These are phyloP conservation scores for Arthrinium phaeospermum DNA, from an alignment of 2,329 filamentous ascomycete genomes.

Conservation along the genomic window DNA sequence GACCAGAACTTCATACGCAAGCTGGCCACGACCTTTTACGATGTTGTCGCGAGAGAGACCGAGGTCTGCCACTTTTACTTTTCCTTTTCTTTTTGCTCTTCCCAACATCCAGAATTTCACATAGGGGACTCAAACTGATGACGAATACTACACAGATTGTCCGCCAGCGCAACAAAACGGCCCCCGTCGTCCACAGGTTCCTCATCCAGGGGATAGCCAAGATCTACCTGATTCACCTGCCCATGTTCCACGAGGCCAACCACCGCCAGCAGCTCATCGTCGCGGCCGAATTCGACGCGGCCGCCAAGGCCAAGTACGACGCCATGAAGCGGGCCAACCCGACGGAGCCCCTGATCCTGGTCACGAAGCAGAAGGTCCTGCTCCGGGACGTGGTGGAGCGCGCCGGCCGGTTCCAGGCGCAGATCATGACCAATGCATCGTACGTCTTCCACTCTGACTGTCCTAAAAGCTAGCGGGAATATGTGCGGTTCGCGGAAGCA, in stretches of 20 bases:
- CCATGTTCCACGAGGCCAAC: conserved; percentile 47
- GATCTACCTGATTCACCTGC: conserved; percentile 42
- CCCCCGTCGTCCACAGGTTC: conserved; percentile 43
- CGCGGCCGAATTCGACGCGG: conserved; percentile 32
- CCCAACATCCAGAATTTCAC: not conserved
- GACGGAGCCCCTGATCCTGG: conserved; percentile 35
- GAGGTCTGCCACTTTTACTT: conserved; percentile 23
- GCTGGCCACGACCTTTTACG: conserved; percentile 41
- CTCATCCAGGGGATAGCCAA: conserved; percentile 42
- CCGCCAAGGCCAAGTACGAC: conserved; percentile 30
- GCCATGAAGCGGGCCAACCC: conserved; percentile 34
- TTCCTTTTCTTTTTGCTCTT: not conserved
- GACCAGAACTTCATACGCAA: conserved; percentile 45
- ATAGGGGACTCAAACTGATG: not conserved
- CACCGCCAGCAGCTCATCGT: conserved; percentile 47
- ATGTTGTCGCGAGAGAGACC: conserved; percentile 38
- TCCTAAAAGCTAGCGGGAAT: no score
- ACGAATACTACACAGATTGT: conserved; percentile 30
- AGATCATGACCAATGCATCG: conserved; percentile 38
- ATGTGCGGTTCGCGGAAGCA: not conserved
- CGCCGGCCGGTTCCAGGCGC: conserved; percentile 33
- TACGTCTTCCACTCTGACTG: conserved; percentile 24
- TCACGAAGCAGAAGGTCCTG: conserved; percentile 33
- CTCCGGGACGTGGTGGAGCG: conserved; percentile 32
- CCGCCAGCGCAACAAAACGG: conserved; percentile 43